Evolutionary conservation across 345 rosid species (phyloP).

Genomic region (Rubroshorea leprosula): DNA sequence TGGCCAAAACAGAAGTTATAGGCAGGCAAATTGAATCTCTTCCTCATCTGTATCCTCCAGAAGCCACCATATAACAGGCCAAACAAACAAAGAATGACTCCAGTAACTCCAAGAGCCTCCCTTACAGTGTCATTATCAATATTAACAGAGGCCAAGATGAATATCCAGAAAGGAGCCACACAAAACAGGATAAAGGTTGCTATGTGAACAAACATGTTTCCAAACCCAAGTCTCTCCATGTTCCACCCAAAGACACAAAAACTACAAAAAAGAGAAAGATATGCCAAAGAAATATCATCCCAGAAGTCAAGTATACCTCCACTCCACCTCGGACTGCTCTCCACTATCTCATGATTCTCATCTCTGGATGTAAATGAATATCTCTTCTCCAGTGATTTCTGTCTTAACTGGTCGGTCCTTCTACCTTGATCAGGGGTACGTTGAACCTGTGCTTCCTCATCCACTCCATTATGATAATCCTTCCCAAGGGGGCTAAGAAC

Average conservation of each 20-base stretch:
- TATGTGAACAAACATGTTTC: constrained; percentile 93
- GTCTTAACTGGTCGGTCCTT: constrained; percentile 23
- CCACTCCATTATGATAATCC: constrained; percentile 52
- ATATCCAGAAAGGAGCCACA: constrained; percentile 89
- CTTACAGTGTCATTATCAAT: constrained; percentile 54
- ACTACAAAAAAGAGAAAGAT: constrained; percentile 72
- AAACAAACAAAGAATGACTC: constrained; percentile 67
- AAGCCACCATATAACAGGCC: constrained; percentile 94
- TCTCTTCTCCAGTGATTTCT: constrained; percentile 41
- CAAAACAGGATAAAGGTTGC: constrained; percentile 85
- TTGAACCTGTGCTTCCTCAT: constrained; percentile 61
- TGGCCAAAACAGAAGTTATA: constrained; percentile 67
- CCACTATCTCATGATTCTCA: constrained; percentile 32
- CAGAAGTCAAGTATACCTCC: constrained; percentile 85
- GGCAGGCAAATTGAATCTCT: constrained; percentile 67
- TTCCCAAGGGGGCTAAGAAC: constrained; percentile 80
- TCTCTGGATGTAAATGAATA: constrained; percentile 60
- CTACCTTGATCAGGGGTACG: constrained; percentile 24
- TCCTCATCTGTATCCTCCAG: constrained; percentile 95
- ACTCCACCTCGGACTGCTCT: constrained; percentile 65
- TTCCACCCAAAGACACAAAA: constrained; percentile 97
- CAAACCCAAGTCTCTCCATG: constrained; percentile 93
- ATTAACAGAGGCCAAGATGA: constrained; percentile 81
- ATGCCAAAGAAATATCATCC: constrained; percentile 82
- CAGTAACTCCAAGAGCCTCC: constrained; percentile 57